Conservation (phyloP, 257 asterid species). For the Solanum corneliomulleri region DNA sequence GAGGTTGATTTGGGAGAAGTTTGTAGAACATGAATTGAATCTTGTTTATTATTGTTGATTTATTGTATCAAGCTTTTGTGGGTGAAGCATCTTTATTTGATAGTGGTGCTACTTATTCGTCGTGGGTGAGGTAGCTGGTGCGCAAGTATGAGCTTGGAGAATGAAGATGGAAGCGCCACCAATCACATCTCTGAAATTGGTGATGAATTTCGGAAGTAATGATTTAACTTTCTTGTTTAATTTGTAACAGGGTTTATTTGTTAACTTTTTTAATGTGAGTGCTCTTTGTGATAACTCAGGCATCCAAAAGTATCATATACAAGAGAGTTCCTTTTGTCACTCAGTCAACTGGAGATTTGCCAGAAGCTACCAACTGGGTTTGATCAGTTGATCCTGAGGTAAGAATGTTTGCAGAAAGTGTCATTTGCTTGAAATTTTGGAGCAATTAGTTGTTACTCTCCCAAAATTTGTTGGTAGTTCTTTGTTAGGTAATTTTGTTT, state of each 20-base stretch:
- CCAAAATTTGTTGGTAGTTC: background rate
- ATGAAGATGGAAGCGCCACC: slow-evolving; percentile 34
- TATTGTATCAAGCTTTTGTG: background rate
- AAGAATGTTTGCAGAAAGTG: background rate
- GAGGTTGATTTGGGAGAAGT: slow-evolving; percentile 1
- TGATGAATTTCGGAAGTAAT: slow-evolving; percentile 31
- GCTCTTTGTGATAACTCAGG: slow-evolving; percentile 35
- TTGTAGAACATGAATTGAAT: background rate
- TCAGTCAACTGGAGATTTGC: slow-evolving; percentile 55
- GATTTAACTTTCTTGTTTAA: slow-evolving; percentile 1
- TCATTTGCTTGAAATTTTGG: background rate
- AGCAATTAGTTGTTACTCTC: background rate
- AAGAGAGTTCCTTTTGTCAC: slow-evolving; percentile 61
- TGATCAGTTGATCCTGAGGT: slow-evolving; percentile 49
- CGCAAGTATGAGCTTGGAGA: slow-evolving; percentile 52
- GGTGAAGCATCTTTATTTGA: background rate
- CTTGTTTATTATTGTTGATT: background rate
- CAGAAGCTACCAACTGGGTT: slow-evolving; percentile 64
- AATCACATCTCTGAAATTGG: slow-evolving; percentile 16
- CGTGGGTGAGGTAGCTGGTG: slow-evolving; percentile 11
- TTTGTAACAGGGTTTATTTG: slow-evolving; percentile 1
- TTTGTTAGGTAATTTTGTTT: background rate
- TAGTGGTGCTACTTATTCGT: slow-evolving; percentile 12
- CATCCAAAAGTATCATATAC: slow-evolving; percentile 40
- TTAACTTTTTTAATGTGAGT: slow-evolving; percentile 2